These are phyloP conservation scores for Hypoxylon intermedium DNA, from an alignment of 495 filamentous ascomycete species.

Conservation along the genomic window DNA sequence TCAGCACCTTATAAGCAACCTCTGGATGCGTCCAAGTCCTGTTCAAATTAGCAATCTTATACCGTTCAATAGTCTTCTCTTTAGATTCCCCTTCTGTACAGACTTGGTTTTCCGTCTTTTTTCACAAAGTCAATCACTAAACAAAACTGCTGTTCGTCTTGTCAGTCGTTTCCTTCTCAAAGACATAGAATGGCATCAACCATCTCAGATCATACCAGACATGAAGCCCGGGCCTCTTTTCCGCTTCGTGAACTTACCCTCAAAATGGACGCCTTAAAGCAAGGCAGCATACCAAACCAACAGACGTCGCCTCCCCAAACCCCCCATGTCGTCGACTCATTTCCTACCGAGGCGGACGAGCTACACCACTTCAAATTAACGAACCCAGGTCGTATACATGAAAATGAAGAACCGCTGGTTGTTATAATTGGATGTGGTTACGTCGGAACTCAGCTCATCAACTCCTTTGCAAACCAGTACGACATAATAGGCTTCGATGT, in stretches of 20 bases:
- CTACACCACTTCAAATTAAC: slow-evolving; percentile 4
- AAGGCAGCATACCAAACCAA: slow-evolving; percentile 18
- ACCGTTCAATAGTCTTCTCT: no score
- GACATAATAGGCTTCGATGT: slow-evolving; percentile 47
- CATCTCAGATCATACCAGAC: slow-evolving; percentile 9
- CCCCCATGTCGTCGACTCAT: slow-evolving; percentile 7
- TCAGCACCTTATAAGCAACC: no score
- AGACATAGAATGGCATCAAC: slow-evolving; percentile 13
- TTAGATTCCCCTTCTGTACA: no score
- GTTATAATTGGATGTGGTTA: slow-evolving; percentile 50
- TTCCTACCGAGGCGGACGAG: slow-evolving; percentile 4
- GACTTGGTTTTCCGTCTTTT: background rate
- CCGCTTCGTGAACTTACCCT: slow-evolving; percentile 7
- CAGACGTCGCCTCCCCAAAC: slow-evolving; percentile 28
- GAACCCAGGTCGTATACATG: slow-evolving; percentile 4
- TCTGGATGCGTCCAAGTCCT: background rate
- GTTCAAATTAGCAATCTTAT: no score
- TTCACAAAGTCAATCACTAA: background rate
- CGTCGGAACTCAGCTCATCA: slow-evolving; percentile 46
- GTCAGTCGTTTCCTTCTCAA: no score
- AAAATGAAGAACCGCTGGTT: slow-evolving; percentile 41
- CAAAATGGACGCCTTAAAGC: slow-evolving; percentile 7
- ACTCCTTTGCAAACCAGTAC: slow-evolving; percentile 40
- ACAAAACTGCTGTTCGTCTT: no score
- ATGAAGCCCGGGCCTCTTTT: slow-evolving; percentile 12